A percentile compares a stretch with the other conserved stretches of the same genome.
These are phyloP conservation scores for Pleurotus platypus DNA, from an alignment of 768 basidiomycete species.

Conservation along the genomic window DNA sequence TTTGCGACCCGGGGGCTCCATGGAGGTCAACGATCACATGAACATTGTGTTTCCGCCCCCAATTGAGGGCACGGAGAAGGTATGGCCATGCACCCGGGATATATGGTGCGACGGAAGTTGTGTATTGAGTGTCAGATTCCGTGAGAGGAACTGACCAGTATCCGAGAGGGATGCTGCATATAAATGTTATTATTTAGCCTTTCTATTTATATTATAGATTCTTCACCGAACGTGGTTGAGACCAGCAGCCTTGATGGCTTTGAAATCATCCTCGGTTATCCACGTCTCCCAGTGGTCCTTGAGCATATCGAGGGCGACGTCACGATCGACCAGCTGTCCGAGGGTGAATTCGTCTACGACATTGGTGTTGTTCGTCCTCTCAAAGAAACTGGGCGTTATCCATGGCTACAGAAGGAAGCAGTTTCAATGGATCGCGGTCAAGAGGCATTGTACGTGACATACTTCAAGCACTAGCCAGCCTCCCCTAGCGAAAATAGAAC, in stretches of 20 bases:
- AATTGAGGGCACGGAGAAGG: constrained; percentile 56
- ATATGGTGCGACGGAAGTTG: constrained; percentile 49
- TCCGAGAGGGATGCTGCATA: constrained; percentile 59
- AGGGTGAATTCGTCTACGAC: constrained; percentile 65
- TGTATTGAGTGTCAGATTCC: constrained; percentile 45
- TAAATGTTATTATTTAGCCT: neutral
- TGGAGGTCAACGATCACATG: constrained; percentile 78
- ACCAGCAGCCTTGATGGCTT: constrained; percentile 59
- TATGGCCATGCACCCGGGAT: constrained; percentile 68
- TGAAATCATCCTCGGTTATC: constrained; percentile 71
- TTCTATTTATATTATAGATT: neutral
- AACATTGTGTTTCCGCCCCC: constrained; percentile 59
- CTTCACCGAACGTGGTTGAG: constrained; percentile 68
- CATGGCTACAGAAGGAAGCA: constrained; percentile 47
- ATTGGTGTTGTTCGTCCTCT: constrained; percentile 50
- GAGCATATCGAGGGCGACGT: constrained; percentile 39
- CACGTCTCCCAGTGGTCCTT: constrained; percentile 60
- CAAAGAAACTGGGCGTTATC: constrained; percentile 76
- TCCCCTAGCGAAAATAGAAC: constrained; percentile 30
- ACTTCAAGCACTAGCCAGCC: constrained; percentile 67
- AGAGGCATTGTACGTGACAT: constrained; percentile 3
- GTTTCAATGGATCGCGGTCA: neutral
- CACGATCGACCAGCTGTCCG: constrained; percentile 44
- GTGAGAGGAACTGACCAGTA: constrained; percentile 79
- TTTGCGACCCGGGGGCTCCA: constrained; percentile 65